Evolutionary conservation across 805 yeast species (phyloP).

Genomic region (Metschnikowia similis): DNA sequence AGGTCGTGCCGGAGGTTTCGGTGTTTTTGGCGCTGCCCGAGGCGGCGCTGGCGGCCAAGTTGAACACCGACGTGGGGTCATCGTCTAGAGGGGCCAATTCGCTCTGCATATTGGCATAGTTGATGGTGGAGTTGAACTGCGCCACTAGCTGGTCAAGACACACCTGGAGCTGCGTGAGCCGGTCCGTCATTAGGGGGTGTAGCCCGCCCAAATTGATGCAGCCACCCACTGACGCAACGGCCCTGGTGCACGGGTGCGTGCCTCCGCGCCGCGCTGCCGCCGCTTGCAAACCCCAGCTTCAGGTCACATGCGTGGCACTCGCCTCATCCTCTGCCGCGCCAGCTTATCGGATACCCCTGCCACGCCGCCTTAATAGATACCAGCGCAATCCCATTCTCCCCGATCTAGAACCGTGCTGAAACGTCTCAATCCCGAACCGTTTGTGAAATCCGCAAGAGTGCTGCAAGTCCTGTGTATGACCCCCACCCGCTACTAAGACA

Average conservation of each 20-base stretch:
- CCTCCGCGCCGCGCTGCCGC: no score
- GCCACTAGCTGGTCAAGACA: slow-evolving; percentile 81
- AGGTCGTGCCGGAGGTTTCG: slow-evolving; percentile 15
- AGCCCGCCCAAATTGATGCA: no score
- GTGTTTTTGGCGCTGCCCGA: slow-evolving; percentile 32
- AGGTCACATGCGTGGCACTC: slow-evolving; percentile 1
- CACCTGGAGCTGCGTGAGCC: slow-evolving; percentile 84
- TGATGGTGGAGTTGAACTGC: slow-evolving; percentile 73
- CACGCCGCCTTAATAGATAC: no score
- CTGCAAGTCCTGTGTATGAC: no score
- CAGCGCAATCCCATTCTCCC: no score
- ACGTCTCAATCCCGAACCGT: background rate
- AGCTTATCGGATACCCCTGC: no score
- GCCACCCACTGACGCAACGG: no score
- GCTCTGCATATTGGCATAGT: slow-evolving; percentile 51
- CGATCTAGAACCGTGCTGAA: background rate
- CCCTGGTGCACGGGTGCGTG: background rate
- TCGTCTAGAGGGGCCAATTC: slow-evolving; percentile 47
- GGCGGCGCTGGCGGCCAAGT: slow-evolving; percentile 57
- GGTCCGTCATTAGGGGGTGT: slow-evolving; percentile 55
- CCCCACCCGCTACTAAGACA: no score
- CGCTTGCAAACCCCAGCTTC: no score
- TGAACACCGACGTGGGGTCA: slow-evolving; percentile 58
- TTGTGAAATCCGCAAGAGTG: background rate
- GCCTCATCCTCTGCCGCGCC: background rate